phyloP scores from a whole-genome alignment of 371 early-diverging fungal species.

The Actinomucor elegans region DNA sequence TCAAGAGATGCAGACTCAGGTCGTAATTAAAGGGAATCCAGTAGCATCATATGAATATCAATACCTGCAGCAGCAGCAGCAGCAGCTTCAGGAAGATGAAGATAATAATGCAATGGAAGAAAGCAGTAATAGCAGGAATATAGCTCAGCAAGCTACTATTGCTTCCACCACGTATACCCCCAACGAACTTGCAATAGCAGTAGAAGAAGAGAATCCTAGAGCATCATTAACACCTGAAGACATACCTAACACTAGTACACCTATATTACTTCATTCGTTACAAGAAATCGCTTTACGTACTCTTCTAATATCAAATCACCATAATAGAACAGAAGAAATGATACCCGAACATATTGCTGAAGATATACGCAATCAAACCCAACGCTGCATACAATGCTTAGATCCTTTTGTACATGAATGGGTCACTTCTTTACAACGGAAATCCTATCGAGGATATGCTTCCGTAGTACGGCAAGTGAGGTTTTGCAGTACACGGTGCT shows the following conservation, averaged over 20 bases:
- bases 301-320: conserved; percentile 9
- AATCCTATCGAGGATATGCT: conserved; percentile 49
- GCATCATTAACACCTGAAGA: too few species aligned
- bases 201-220: too few species aligned
- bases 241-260: too few species aligned
- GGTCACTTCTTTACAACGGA: conserved; percentile 56
- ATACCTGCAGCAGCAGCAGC: not conserved
- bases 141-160: too few species aligned
- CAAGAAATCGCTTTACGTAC: conserved; percentile 35
- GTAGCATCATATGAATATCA: conserved; percentile 25
- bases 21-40: conserved; percentile 62
- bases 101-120: too few species aligned
- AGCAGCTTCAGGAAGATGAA: not conserved
- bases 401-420: conserved; percentile 58
- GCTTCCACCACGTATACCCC: too few species aligned
- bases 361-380: conserved; percentile 22
- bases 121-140: too few species aligned
- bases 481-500: conserved; percentile 52
- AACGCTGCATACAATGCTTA: conserved; percentile 47
- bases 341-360: conserved; percentile 42
- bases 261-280: conserved; percentile 35
- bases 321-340: too few species aligned
- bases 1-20: conserved; percentile 43
- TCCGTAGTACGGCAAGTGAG: conserved; percentile 50
- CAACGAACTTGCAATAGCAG: too few species aligned